Conservation (phyloP, 169 alveolate species). For the Eimeria zaria region DNA sequence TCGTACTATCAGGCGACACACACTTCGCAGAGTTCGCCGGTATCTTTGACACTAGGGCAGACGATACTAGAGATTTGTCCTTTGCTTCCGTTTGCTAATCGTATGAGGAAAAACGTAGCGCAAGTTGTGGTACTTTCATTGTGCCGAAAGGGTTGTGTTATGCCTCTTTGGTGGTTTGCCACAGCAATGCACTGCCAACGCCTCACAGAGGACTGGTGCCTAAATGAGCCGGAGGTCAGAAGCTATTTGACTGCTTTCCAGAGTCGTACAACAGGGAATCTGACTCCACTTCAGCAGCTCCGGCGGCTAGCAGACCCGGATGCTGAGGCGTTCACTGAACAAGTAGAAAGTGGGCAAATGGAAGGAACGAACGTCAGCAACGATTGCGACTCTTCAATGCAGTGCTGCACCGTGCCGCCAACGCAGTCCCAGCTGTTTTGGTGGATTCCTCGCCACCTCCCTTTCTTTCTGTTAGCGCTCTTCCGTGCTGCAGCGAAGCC, state of each 20-base stretch:
- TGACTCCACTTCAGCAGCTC: slow-evolving; percentile 57
- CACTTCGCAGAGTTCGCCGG: slow-evolving; percentile 80
- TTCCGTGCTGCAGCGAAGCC: slow-evolving; percentile 64
- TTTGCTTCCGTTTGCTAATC: background rate
- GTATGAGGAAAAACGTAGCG: background rate
- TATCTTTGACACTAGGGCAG: background rate
- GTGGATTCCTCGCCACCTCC: slow-evolving; percentile 77
- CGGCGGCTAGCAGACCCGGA: slow-evolving; percentile 62
- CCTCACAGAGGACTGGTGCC: slow-evolving; percentile 61
- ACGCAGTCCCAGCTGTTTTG: slow-evolving; percentile 43
- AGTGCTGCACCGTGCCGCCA: slow-evolving; percentile 41
- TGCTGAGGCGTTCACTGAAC: background rate
- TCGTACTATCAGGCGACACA: slow-evolving; percentile 78
- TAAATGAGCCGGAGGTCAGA: slow-evolving; percentile 63
- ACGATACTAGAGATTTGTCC: background rate
- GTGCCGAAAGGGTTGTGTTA: background rate
- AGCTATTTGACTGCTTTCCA: slow-evolving; percentile 36
- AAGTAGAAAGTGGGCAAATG: background rate
- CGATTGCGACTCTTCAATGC: slow-evolving; percentile 55
- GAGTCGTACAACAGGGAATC: slow-evolving; percentile 22
- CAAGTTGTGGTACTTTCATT: background rate
- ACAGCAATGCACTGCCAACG: slow-evolving; percentile 72
- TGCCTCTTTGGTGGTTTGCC: background rate
- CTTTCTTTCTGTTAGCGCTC: slow-evolving; percentile 69
- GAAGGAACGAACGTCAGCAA: background rate